These are phyloP conservation scores for Calonectria leucothoes DNA, from an alignment of 2,329 filamentous ascomycete species.

Conservation along the genomic window DNA sequence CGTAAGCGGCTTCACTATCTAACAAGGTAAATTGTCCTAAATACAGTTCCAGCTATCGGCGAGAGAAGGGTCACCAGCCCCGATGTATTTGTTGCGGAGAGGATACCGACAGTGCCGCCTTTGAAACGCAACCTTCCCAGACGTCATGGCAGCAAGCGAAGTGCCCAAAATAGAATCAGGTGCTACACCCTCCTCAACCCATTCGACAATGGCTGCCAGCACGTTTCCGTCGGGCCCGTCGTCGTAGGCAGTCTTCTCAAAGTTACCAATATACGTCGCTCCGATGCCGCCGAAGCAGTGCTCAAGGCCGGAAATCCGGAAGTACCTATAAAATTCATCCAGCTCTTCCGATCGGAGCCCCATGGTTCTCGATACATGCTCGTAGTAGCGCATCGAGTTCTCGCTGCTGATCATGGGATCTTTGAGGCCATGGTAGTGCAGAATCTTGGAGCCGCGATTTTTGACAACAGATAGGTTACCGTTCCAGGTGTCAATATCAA, in stretches of 20 bases:
- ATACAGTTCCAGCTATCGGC: background rate
- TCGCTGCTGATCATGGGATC: constrained; percentile 54
- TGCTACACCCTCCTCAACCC: constrained; percentile 56
- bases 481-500: constrained; percentile 46
- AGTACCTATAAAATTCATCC: constrained; percentile 63
- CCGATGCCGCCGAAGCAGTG: constrained; percentile 60
- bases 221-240: constrained; percentile 54
- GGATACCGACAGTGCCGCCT: background rate
- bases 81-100: background rate
- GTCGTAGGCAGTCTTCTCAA: constrained; percentile 24
- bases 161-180: constrained; percentile 53
- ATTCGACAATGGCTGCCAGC: constrained; percentile 58
- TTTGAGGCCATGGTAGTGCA: constrained; percentile 57
- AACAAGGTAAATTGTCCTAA: background rate
- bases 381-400: constrained; percentile 36
- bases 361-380: constrained; percentile 36
- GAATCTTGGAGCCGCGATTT: constrained; percentile 53
- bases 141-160: background rate
- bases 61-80: background rate
- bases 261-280: constrained; percentile 49
- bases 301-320: constrained; percentile 62
- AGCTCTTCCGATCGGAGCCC: constrained; percentile 44
- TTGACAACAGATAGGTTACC: constrained; percentile 52
- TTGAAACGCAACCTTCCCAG: background rate
- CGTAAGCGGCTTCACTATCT: background rate